phyloP scores from a whole-genome alignment of 108 stramenopile genomes.

The Skeletonema potamos region DNA sequence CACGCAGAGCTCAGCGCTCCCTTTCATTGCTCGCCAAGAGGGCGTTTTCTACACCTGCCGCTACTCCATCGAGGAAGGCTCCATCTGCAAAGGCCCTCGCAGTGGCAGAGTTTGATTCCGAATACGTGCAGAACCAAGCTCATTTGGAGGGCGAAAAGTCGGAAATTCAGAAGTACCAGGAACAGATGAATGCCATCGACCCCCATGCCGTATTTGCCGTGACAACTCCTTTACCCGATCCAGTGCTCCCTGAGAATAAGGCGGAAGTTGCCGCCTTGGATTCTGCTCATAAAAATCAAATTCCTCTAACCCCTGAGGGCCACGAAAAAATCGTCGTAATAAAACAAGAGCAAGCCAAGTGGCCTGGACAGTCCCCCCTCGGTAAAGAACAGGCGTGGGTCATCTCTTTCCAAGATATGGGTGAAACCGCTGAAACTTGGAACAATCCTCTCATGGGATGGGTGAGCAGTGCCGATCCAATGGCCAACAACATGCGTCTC shows the following conservation, averaged over 20 bases:
- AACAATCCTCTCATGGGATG: conserved; percentile 97
- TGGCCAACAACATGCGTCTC: conserved; percentile 69
- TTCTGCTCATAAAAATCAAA: conserved; percentile 57
- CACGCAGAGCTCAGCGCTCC: conserved; percentile 44
- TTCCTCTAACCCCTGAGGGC: conserved; percentile 59
- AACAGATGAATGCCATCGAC: conserved; percentile 33
- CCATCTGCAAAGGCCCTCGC: conserved; percentile 39
- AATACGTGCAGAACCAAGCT: conserved; percentile 23
- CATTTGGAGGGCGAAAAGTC: conserved; percentile 35
- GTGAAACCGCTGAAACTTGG: conserved; percentile 72
- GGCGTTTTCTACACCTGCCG: conserved; percentile 31
- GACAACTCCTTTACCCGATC: conserved; percentile 50
- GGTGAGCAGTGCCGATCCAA: conserved; percentile 90
- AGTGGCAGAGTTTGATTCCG: conserved; percentile 37
- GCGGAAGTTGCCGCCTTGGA: conserved; percentile 77
- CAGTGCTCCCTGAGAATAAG: conserved; percentile 71
- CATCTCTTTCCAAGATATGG: conserved; percentile 78
- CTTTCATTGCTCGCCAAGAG: conserved; percentile 13
- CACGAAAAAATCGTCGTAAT: conserved; percentile 68
- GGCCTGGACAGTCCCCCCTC: conserved; percentile 58
- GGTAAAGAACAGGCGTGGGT: conserved; percentile 68
- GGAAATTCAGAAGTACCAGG: conserved; percentile 36
- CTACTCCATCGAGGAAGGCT: conserved; percentile 10
- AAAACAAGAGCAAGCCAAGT: conserved; percentile 63
- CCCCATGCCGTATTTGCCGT: conserved; percentile 45